Conservation (phyloP, 2,329 filamentous ascomycete species). For the Rutstroemia sp. region DNA sequence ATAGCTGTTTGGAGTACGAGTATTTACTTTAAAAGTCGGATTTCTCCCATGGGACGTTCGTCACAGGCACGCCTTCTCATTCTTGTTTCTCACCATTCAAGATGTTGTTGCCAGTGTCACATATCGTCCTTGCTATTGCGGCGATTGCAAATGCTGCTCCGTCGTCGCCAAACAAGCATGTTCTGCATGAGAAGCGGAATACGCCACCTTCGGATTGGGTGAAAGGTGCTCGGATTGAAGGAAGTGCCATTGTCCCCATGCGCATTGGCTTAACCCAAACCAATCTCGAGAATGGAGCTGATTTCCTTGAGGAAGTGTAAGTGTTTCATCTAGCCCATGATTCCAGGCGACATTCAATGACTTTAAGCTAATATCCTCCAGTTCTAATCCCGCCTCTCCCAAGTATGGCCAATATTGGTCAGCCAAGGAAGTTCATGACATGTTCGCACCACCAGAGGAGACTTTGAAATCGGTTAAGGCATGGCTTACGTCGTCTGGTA, state of each 20-base stretch:
- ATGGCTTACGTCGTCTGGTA: conserved; percentile 31
- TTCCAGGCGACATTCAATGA: not conserved
- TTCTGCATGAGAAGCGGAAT: conserved; percentile 17
- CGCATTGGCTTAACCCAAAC: conserved; percentile 38
- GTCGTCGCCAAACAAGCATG: conserved; percentile 8
- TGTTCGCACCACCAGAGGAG: conserved; percentile 29
- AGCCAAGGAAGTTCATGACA: conserved; percentile 17
- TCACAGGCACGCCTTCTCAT: not conserved
- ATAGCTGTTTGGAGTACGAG: not conserved
- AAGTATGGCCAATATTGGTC: conserved; percentile 18
- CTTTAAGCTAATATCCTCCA: not conserved
- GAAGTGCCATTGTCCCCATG: conserved; percentile 32
- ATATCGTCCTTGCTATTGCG: conserved; percentile 10
- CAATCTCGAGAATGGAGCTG: conserved; percentile 37
- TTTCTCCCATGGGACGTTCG: not conserved
- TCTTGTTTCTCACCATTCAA: not conserved
- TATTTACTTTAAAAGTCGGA: not conserved
- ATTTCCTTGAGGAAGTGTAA: conserved; percentile 34
- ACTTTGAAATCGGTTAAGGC: conserved; percentile 25
- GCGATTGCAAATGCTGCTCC: conserved; percentile 12
- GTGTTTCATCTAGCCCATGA: not conserved
- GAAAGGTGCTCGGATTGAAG: conserved; percentile 15
- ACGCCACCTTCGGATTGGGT: conserved; percentile 14
- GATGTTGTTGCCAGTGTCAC: conserved; percentile 8
- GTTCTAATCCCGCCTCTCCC: conserved; percentile 20